Conservation (phyloP, 306 rosid species). For the Gastrolobium villosum region DNA sequence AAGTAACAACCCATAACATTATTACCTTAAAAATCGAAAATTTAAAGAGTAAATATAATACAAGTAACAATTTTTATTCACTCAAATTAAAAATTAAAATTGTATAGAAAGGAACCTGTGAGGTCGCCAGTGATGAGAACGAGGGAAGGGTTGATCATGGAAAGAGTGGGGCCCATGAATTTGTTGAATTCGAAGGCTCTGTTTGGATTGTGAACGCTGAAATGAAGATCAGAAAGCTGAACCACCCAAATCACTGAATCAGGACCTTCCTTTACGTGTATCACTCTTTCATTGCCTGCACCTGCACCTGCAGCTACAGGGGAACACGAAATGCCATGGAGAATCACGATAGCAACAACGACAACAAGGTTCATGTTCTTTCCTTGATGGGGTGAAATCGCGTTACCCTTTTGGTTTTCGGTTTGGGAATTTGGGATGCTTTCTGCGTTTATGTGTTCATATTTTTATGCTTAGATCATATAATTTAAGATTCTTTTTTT, state of each 20-base stretch:
- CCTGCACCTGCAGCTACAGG: not conserved
- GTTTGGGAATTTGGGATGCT: not conserved
- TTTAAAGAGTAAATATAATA: not conserved
- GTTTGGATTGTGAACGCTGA: conserved; percentile 89
- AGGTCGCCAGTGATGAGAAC: conserved; percentile 97
- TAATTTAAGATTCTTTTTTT: too few species aligned
- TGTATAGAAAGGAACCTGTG: conserved; percentile 62
- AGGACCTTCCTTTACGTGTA: conserved; percentile 57
- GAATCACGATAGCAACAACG: not conserved
- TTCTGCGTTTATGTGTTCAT: too few species aligned
- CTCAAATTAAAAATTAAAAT: too few species aligned
- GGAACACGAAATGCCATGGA: not conserved
- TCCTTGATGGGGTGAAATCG: conserved; percentile 8
- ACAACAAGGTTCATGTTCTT: conserved; percentile 8
- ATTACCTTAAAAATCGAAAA: not conserved
- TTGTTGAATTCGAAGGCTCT: conserved; percentile 73
- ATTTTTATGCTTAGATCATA: too few species aligned
- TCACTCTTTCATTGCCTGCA: conserved; percentile 43
- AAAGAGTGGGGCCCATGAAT: conserved; percentile 76
- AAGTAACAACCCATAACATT: conserved; percentile 2
- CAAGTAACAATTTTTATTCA: too few species aligned
- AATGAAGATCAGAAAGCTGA: conserved; percentile 98
- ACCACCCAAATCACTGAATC: conserved; percentile 87
- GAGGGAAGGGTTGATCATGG: conserved; percentile 91
- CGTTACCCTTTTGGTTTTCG: not conserved